Percentiles rank a stretch among this genome's conserved stretches.
These are phyloP conservation scores for Silene latifolia DNA, from an alignment of 148 eudicot genomes.

Conservation along the genomic window DNA sequence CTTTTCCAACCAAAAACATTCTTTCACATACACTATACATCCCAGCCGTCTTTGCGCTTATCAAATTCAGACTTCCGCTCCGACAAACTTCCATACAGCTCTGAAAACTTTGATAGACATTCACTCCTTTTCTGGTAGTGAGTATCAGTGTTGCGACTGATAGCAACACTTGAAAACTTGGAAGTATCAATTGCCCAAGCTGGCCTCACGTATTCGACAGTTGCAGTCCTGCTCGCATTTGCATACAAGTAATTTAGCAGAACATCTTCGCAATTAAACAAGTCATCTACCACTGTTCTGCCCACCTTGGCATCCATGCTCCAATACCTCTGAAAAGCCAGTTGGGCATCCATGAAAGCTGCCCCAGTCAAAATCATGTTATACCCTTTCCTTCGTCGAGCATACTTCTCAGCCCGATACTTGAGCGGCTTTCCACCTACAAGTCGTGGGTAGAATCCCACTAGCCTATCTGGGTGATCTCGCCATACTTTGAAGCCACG, in stretches of 20 bases:
- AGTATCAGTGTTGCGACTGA: slow-evolving; percentile 65
- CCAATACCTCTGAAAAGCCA: slow-evolving; percentile 80
- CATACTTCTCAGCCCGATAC: slow-evolving; percentile 80
- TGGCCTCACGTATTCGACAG: slow-evolving; percentile 80
- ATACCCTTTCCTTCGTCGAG: slow-evolving; percentile 66
- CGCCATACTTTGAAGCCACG: slow-evolving; percentile 93
- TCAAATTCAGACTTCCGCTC: slow-evolving; percentile 55
- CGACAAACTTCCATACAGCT: slow-evolving; percentile 64
- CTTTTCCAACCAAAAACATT: slow-evolving; percentile 7
- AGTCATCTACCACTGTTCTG: slow-evolving; percentile 58
- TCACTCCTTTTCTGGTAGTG: slow-evolving; percentile 74
- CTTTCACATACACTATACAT: slow-evolving; percentile 47
- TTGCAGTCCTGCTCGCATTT: slow-evolving; percentile 50
- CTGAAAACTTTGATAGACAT: slow-evolving; percentile 55
- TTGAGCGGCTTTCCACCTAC: slow-evolving; percentile 42
- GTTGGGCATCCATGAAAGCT: slow-evolving; percentile 61
- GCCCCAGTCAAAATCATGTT: slow-evolving; percentile 95
- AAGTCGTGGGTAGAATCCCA: slow-evolving; percentile 89
- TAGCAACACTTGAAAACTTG: slow-evolving; percentile 72
- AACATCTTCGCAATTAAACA: slow-evolving; percentile 90
- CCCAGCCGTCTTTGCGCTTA: slow-evolving; percentile 82
- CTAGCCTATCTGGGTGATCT: slow-evolving; percentile 74
- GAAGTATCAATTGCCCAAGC: slow-evolving; percentile 89
- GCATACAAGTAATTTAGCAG: slow-evolving; percentile 89
- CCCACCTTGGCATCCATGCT: slow-evolving; percentile 63